phyloP scores from a whole-genome alignment of 345 rosid species.

The Arabis alpina region DNA sequence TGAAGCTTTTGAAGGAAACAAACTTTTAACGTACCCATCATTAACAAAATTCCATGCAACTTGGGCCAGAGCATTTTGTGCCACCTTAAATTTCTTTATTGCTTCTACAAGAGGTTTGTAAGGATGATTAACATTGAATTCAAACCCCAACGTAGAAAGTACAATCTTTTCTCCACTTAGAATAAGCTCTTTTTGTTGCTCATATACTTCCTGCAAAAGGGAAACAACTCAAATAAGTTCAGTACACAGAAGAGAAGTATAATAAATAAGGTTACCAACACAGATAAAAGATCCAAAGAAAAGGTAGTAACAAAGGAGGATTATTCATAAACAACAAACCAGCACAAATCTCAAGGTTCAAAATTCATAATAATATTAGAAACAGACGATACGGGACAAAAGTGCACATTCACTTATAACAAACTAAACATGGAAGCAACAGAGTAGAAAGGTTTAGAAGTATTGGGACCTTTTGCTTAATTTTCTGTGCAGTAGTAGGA shows the following conservation, averaged over 20 bases:
- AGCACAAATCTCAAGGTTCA: not conserved
- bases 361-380: not conserved
- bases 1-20: conserved; percentile 43
- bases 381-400: not conserved
- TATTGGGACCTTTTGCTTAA: conserved; percentile 82
- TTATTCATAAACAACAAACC: not conserved
- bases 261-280: conserved; percentile 1
- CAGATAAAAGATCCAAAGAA: conserved; percentile 16
- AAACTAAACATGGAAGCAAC: conserved; percentile 23
- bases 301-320: conserved; percentile 6
- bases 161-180: conserved; percentile 89
- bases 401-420: conserved; percentile 17
- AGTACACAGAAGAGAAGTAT: conserved; percentile 31
- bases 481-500: conserved; percentile 77
- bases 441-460: conserved; percentile 7
- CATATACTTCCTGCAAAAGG: conserved; percentile 86
- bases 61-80: conserved; percentile 95
- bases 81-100: conserved; percentile 94
- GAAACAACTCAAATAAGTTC: conserved; percentile 15
- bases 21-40: conserved; percentile 82
- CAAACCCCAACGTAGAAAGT: conserved; percentile 93
- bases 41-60: conserved; percentile 99
- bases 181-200: conserved; percentile 91
- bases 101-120: conserved; percentile 98
- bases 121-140: conserved; percentile 90